Base-by-base conservation (phyloP, 768 basidiomycete species). In the Mycena maculata region DNA sequence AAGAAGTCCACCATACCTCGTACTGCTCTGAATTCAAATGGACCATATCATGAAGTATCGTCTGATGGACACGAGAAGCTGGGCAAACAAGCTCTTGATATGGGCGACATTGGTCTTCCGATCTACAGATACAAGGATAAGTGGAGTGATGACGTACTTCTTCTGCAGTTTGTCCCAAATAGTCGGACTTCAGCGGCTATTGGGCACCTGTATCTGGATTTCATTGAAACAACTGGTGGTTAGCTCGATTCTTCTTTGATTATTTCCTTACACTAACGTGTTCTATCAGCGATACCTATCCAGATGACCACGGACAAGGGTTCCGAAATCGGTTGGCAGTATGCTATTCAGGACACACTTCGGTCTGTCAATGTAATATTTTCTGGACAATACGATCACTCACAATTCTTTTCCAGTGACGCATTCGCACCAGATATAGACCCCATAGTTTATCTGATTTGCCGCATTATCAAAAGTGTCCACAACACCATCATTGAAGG, bases 181-280 rank as follows among this genome's bases (percentile, higher is more conserved):
- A 67, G 62, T 38, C 70, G 74, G 11, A 63, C 65, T 10, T 52
- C 68, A 10, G 68, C 57, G 11, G 68, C 72, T 11, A 65, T 80
- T 36, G 78, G 73, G 13, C 77, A 81, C 71, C 47, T 78, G 1
- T 79, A 71, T 63, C 73, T 80, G 25, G 80, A 81, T 66, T 70
- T 79, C 20, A 47, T 79, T 25, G 72, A 76, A 44, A 61, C 70
- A 22, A 52, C 39, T 58, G 72, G 70, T 16, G 74, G 77, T 77
- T n/a, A 42, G 76, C 38, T 27, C 15, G 20, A 28, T 27, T 49
- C 36, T 57, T n/a, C 15, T 20, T 31, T n/a, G 50, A 30, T 28
- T 25, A 41, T 36, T 10, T 31, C 9, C 20, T 28, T 5, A 12
- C 16, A 33, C 33, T 60, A 10, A 60, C 36, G 28, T 27, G 18